These are phyloP conservation scores for Macrocybe gigantea DNA, from an alignment of 768 basidiomycete species.

Conservation along the genomic window DNA sequence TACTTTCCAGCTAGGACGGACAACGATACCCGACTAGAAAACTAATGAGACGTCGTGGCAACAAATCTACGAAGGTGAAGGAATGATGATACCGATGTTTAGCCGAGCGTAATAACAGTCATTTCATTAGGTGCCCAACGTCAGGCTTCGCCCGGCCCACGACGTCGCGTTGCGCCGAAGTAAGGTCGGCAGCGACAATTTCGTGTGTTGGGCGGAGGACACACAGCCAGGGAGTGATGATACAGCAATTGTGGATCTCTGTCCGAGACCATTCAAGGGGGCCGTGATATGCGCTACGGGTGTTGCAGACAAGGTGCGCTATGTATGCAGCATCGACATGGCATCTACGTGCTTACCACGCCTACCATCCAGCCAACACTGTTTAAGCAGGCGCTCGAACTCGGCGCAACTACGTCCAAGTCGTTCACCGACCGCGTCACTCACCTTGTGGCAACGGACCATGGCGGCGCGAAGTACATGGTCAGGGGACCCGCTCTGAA, in stretches of 20 bases:
- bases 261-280: slow-evolving; percentile 64
- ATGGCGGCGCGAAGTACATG: slow-evolving; percentile 80
- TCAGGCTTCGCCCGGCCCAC: slow-evolving; percentile 68
- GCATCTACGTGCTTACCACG: not conserved
- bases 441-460: slow-evolving; percentile 77
- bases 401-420: slow-evolving; percentile 64
- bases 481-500: slow-evolving; percentile 31
- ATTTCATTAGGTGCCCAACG: slow-evolving; percentile 64
- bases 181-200: slow-evolving; percentile 21
- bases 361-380: slow-evolving; percentile 46
- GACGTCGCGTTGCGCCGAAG: slow-evolving; percentile 22
- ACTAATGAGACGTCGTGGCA: too few relatives aligned
- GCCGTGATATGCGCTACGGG: slow-evolving; percentile 73
- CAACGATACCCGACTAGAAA: too few relatives aligned
- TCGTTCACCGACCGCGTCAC: slow-evolving; percentile 86
- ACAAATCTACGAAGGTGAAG: too few relatives aligned
- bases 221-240: slow-evolving; percentile 44
- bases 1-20: too few relatives aligned
- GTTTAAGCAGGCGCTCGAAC: slow-evolving; percentile 72
- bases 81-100: too few relatives aligned
- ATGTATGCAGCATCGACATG: not conserved
- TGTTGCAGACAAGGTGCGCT: slow-evolving; percentile 66
- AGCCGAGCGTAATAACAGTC: slow-evolving; percentile 2
- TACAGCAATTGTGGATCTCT: slow-evolving; percentile 36
- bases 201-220: slow-evolving; percentile 35